phyloP scores from a whole-genome alignment of 2,329 filamentous ascomycete species.

The Lasiodiplodia theobromae region DNA sequence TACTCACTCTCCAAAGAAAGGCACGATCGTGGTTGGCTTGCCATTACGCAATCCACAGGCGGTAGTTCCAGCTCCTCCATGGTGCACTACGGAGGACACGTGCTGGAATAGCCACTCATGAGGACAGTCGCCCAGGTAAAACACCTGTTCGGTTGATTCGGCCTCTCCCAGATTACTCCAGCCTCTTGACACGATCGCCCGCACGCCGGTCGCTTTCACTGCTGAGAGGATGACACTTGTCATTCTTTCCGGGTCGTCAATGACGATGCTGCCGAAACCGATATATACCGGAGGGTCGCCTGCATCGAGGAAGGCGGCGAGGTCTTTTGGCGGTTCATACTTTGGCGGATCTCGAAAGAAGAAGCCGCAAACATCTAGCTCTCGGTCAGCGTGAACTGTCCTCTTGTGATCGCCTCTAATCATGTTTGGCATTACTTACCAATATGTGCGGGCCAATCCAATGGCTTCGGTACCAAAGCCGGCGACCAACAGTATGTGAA shows the following conservation, averaged over 20 bases:
- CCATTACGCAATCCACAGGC: slow-evolving; percentile 61
- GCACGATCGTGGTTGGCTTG: slow-evolving; percentile 62
- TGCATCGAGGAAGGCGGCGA: slow-evolving; percentile 53
- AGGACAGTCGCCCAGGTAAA: slow-evolving; percentile 61
- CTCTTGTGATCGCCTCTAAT: slow-evolving; percentile 33
- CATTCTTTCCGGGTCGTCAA: slow-evolving; percentile 57
- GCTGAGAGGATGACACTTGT: slow-evolving; percentile 57
- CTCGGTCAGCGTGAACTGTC: background rate
- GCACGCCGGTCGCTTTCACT: slow-evolving; percentile 43
- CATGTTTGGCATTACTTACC: slow-evolving; percentile 36
- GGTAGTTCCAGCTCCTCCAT: slow-evolving; percentile 67
- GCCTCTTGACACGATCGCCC: slow-evolving; percentile 63
- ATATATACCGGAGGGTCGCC: slow-evolving; percentile 63
- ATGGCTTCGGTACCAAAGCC: slow-evolving; percentile 49
- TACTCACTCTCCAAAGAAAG: slow-evolving; percentile 61
- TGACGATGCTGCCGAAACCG: slow-evolving; percentile 64
- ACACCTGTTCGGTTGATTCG: slow-evolving; percentile 44
- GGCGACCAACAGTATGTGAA: slow-evolving; percentile 58
- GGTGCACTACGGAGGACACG: slow-evolving; percentile 64
- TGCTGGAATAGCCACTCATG: slow-evolving; percentile 66
- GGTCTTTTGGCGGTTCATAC: slow-evolving; percentile 50
- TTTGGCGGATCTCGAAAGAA: slow-evolving; percentile 49
- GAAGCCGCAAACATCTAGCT: slow-evolving; percentile 53
- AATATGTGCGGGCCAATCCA: slow-evolving; percentile 51
- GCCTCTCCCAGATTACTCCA: slow-evolving; percentile 55